Base-by-base conservation (phyloP, 139 green algal species). In the Chlorella sp. region DNA sequence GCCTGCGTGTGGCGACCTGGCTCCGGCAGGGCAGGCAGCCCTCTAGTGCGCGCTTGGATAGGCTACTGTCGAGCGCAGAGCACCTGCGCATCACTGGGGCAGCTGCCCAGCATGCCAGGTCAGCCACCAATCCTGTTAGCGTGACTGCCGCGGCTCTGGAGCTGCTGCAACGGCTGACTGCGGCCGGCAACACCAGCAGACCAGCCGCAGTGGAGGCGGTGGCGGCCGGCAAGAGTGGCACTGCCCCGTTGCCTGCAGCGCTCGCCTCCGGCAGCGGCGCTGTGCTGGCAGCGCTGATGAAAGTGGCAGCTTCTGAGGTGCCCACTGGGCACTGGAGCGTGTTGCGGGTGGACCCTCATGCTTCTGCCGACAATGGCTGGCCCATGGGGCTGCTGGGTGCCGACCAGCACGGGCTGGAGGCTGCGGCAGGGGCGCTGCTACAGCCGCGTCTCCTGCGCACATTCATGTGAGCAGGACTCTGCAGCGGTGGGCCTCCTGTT, bases 161-260 rank as follows among this genome's bases (percentile, higher is more conserved):
- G 46, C n/a, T 73, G 61, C 73, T 79, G 61, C 73, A 79, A 48
- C 62, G 61, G 3, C 19, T 79, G 1, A 38, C 65, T 46, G 73
- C 48, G 15, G 36, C 48, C 8, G 25, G 46, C 73, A 27, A 48
- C 61, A 58, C 11, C 45, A 8, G n/a, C n/a, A n/a, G n/a, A 27
- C 19, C 6, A 3, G 2, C 33, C 0, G 25, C 72, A 2, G 48
- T 74, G 50, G 50, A 74, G 9, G 67, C 53, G 5, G 5, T 65
- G 36, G 31, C 11, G 25, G 19, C 2, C 5, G 4, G 21, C 23
- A 64, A n/a, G 35, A 35, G 0, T n/a, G 27, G 0, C 2, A 6
- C 35, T 48, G 25, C 0, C 43, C 50, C 0, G 25, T 38, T 19
- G 36, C 0, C 2, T 15, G 4, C 29, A 25, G 2, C 29, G 43